Evolutionary conservation across 2,329 filamentous ascomycete genomes (phyloP), one percentile per base, ranked within the genome.

Genomic region (Fusarium annulatum): DNA sequence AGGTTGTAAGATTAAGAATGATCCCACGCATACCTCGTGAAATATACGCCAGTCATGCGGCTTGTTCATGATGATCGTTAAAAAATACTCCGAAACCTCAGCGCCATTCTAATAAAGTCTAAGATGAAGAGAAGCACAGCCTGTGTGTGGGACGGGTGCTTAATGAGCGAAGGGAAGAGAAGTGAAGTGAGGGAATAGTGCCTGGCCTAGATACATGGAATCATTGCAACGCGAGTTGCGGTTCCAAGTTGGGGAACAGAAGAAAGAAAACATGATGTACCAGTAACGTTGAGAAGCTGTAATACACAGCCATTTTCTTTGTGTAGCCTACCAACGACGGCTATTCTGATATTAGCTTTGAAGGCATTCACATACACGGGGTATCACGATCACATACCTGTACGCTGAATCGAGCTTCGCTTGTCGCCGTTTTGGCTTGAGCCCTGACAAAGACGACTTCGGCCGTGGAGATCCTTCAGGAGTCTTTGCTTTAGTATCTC

Each of bases 381-480:
- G 14, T 11, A 33, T 23, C 10, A 23, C 26, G 6, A 18, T 46
- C 34, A 59, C 77, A 73, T 76, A 83, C 82, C 82, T 81, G 48
- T 83, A 84, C 10, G 82, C 82, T 21, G 82, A 82, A 73, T 84
- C 80, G 30, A 82, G 77, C 46, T 81, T 82, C 7, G 72, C 75
- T 49, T 79, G 79, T 33, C 82, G 81, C 43, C 80, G 81, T 55
- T 79, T 80, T 15, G 76, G 75, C 49, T 77, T 80, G 7, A 73
- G 51, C 16, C 73, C 69, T 21, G 64, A 65, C 42, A 77, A 73
- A 15, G 72, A 71, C 11, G 74, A 67, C 41, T 75, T 79, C 45
- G 69, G 62, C 30, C 67, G 73, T 26, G 62, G 67, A 9, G 70
- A 64, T 39, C 78, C 78, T 26, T 79, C 77, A 1, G 77, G 71